These are phyloP conservation scores for Umbelopsis sp. DNA, from an alignment of 371 early-diverging fungal species.

Conservation along the genomic window DNA sequence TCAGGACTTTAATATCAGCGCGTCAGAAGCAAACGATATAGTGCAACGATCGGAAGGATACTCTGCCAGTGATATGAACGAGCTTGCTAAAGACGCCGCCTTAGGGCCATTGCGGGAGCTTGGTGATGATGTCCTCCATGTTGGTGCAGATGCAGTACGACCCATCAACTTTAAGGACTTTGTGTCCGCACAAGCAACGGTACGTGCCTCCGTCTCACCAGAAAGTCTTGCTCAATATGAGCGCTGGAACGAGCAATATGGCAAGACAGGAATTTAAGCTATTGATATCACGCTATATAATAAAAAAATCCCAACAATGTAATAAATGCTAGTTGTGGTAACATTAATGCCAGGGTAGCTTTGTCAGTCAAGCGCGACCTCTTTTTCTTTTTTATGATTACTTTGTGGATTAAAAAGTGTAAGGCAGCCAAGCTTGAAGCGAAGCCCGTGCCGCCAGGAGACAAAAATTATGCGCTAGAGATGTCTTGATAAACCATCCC, in stretches of 20 bases:
- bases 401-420: neutral
- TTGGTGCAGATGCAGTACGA: constrained; percentile 60
- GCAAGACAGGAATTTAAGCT: constrained; percentile 22
- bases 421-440: constrained; percentile 49
- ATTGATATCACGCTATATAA: neutral
- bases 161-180: constrained; percentile 69
- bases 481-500: constrained; percentile 65
- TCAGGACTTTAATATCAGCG: constrained; percentile 50
- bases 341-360: neutral
- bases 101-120: constrained; percentile 73
- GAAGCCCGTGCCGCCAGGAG: constrained; percentile 41
- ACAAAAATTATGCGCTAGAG: constrained; percentile 64
- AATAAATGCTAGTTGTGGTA: neutral
- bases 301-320: neutral
- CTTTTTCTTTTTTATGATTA: neutral
- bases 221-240: constrained; percentile 57
- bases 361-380: no score
- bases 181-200: constrained; percentile 57
- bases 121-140: constrained; percentile 54
- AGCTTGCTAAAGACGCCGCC: constrained; percentile 71
- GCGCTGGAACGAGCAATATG: constrained; percentile 67
- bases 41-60: constrained; percentile 67
- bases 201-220: constrained; percentile 71
- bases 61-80: constrained; percentile 79
- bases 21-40: constrained; percentile 53